Evolutionary conservation across 768 basidiomycete genomes (phyloP).

Genomic region (Kwoniella newhampshirensis): DNA sequence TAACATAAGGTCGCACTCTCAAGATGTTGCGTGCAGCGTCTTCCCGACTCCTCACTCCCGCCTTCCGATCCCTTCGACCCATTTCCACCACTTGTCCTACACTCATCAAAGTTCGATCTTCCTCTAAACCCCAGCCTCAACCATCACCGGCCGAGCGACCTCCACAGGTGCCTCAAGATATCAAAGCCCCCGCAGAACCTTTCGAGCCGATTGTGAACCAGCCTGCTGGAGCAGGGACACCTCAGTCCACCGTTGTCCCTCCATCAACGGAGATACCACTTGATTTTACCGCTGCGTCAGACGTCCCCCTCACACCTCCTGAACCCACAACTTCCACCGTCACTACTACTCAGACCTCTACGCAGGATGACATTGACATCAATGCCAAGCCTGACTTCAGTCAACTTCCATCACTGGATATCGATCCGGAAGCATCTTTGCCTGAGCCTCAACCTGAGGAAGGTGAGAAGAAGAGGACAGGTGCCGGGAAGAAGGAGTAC

Average conservation of each 20-base stretch:
- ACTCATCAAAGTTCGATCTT: conserved; percentile 30
- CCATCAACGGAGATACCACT: conserved; percentile 8
- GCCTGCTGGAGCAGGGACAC: conserved; percentile 14
- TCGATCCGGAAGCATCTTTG: conserved; percentile 45
- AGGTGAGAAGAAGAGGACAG: conserved; percentile 33
- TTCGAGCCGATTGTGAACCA: conserved; percentile 30
- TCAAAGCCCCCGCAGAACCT: conserved; percentile 18
- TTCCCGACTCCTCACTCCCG: conserved; percentile 3
- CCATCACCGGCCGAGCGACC: conserved; percentile 49
- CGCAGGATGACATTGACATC: background rate
- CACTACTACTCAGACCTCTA: conserved; percentile 7
- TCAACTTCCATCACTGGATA: conserved; percentile 52
- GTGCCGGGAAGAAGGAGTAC: conserved; percentile 64
- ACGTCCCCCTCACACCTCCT: conserved; percentile 6
- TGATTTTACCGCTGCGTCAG: background rate
- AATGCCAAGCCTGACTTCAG: conserved; percentile 20
- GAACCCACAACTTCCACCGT: conserved; percentile 4
- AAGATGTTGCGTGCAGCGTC: conserved; percentile 26
- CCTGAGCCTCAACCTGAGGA: conserved; percentile 21
- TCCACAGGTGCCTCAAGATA: conserved; percentile 32
- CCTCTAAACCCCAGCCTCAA: conserved; percentile 6
- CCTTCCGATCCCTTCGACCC: conserved; percentile 18
- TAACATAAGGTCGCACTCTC: too few species aligned
- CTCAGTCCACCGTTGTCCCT: conserved; percentile 19
- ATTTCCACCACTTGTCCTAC: conserved; percentile 19